A percentile compares a stretch with the other conserved stretches of the same genome.
These are phyloP conservation scores for Graphilbum fragrans DNA, from an alignment of 2,329 filamentous ascomycete genomes.

Conservation along the genomic window DNA sequence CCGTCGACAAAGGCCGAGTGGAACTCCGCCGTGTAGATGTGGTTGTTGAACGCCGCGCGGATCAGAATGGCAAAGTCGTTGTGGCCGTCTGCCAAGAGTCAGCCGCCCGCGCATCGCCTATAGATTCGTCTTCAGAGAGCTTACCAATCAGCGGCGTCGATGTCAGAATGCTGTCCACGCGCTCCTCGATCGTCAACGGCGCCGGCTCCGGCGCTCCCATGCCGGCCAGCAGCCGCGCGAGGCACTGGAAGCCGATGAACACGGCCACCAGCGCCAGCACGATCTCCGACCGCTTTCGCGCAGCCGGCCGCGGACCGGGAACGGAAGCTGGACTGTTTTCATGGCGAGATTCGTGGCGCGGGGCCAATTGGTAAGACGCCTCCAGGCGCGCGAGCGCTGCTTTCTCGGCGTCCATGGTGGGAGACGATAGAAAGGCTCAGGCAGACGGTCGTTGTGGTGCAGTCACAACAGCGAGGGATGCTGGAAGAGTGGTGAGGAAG, in stretches of 20 bases:
- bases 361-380: not conserved
- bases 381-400: not conserved
- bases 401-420: not conserved
- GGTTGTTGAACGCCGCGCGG: constrained; percentile 55
- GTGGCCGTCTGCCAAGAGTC: constrained; percentile 58
- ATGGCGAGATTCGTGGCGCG: not conserved
- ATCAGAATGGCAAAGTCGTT: constrained; percentile 75
- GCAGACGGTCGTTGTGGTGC: too few species aligned
- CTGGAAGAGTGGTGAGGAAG: too few species aligned
- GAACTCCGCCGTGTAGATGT: constrained; percentile 66
- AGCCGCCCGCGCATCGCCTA: not conserved
- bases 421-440: too few species aligned
- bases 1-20: constrained; percentile 62
- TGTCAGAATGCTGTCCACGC: constrained; percentile 11
- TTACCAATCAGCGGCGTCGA: constrained; percentile 12
- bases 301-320: not conserved
- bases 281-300: not conserved
- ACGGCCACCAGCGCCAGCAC: not conserved
- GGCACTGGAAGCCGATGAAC: not conserved
- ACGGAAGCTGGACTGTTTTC: not conserved
- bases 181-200: constrained; percentile 9
- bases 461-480: too few species aligned
- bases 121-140: too few species aligned
- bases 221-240: not conserved
- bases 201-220: not conserved